Conservation (phyloP, 2,329 filamentous ascomycete species). For the Beauveria australis region DNA sequence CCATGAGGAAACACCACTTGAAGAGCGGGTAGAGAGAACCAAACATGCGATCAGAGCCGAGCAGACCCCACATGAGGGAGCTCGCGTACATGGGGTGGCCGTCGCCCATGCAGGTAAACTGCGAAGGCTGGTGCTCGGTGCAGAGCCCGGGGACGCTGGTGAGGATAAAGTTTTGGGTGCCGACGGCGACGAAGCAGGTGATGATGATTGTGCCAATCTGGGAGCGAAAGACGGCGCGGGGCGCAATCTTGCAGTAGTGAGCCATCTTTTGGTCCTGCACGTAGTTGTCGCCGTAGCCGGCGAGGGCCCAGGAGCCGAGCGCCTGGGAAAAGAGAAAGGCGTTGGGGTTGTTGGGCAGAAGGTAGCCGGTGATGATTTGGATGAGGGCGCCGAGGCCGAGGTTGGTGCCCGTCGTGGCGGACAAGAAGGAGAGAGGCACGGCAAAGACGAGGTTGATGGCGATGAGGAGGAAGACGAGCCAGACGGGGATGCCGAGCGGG, state of each 20-base stretch:
- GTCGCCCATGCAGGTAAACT: conserved; percentile 40
- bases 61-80: conserved; percentile 40
- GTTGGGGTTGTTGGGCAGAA: conserved; percentile 15
- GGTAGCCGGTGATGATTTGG: conserved; percentile 29
- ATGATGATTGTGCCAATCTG: conserved; percentile 38
- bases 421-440: conserved; percentile 35
- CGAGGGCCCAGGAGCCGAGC: conserved; percentile 11
- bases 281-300: conserved; percentile 32
- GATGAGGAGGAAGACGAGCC: conserved; percentile 20
- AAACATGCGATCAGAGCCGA: conserved; percentile 40
- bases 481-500: conserved; percentile 18
- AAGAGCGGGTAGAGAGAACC: conserved; percentile 32
- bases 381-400: conserved; percentile 33
- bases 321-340: conserved; percentile 15
- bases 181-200: conserved; percentile 37
- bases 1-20: conserved; percentile 37
- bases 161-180: conserved; percentile 36
- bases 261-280: conserved; percentile 43
- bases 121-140: conserved; percentile 25
- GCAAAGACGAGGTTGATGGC: conserved; percentile 31
- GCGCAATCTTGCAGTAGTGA: conserved; percentile 43
- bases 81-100: conserved; percentile 40
- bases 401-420: conserved; percentile 36
- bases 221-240: conserved; percentile 36
- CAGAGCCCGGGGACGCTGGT: conserved; percentile 26